Percentiles rank a stretch among this genome's conserved stretches.
Evolutionary conservation across 1,284 basidiomycete genomes (phyloP).

Genomic region (Ustilago shanxiensis): DNA sequence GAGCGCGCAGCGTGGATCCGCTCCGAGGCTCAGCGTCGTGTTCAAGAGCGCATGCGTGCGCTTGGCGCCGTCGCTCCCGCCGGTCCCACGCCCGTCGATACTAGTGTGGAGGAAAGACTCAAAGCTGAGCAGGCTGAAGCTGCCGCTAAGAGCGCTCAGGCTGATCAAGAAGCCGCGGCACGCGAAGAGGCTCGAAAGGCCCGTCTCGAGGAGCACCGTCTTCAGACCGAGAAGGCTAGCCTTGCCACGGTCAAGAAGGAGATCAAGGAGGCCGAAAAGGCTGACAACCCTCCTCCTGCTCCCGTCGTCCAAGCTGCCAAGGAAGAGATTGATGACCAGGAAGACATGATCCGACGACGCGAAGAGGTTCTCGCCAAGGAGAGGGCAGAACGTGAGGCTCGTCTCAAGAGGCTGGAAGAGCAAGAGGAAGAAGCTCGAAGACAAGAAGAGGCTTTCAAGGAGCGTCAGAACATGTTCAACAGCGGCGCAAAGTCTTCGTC

Average conservation of each 20-base stretch:
- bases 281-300: slow-evolving; percentile 46
- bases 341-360: slow-evolving; percentile 62
- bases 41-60: slow-evolving; percentile 87
- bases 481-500: slow-evolving; percentile 37
- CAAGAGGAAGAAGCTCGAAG: slow-evolving; percentile 62
- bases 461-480: slow-evolving; percentile 58
- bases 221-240: slow-evolving; percentile 54
- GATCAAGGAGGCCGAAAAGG: slow-evolving; percentile 52
- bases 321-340: slow-evolving; percentile 57
- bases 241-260: slow-evolving; percentile 58
- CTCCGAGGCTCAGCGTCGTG: slow-evolving; percentile 84
- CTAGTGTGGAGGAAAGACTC: slow-evolving; percentile 64
- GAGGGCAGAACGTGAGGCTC: slow-evolving; percentile 61
- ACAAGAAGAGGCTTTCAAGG: slow-evolving; percentile 64
- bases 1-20: slow-evolving; percentile 85
- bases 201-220: slow-evolving; percentile 63
- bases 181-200: slow-evolving; percentile 66
- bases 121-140: slow-evolving; percentile 66
- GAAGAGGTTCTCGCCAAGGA: slow-evolving; percentile 65
- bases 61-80: slow-evolving; percentile 78
- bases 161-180: slow-evolving; percentile 66
- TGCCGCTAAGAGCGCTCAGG: slow-evolving; percentile 62
- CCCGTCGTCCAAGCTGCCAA: slow-evolving; percentile 61
- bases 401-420: slow-evolving; percentile 61
- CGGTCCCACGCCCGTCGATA: slow-evolving; percentile 53